Percentiles rank a stretch among this genome's conserved stretches.
Conservation (phyloP, 768 basidiomycete species). For the Xanthoconium purpureum region DNA sequence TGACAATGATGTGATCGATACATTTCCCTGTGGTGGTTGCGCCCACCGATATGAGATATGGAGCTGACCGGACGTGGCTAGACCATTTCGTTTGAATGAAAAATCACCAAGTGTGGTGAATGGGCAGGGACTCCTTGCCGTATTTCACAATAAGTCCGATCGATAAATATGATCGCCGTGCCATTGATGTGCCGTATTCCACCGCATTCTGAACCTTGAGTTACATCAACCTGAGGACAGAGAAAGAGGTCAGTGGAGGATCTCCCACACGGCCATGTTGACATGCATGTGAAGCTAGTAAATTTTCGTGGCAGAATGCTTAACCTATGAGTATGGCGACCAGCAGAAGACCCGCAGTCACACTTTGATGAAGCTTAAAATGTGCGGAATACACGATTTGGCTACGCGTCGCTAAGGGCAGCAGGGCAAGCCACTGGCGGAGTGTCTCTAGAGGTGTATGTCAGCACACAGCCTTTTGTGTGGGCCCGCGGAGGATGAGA, state of each 20-base stretch:
- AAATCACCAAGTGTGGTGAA: conserved; percentile 21
- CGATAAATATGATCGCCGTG: conserved; percentile 25
- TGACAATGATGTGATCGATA: conserved; percentile 5
- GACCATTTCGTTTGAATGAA: conserved; percentile 22
- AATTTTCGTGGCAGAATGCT: background rate
- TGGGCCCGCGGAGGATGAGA: conserved; percentile 24
- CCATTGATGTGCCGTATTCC: conserved; percentile 10
- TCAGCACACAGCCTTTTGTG: conserved; percentile 17
- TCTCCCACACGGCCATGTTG: background rate
- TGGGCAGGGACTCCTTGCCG: conserved; percentile 1
- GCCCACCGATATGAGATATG: conserved; percentile 16
- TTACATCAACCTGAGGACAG: conserved; percentile 10
- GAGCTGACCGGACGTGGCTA: conserved; percentile 5
- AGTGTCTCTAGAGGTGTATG: background rate
- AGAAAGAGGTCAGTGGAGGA: background rate
- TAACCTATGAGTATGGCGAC: background rate
- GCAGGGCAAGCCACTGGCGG: background rate
- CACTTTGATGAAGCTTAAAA: background rate
- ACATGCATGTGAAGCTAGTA: background rate
- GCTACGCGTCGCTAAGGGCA: background rate
- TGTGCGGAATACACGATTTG: background rate
- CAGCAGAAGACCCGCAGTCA: background rate
- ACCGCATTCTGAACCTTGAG: conserved; percentile 10
- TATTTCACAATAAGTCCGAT: conserved; percentile 18
- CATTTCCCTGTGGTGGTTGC: conserved; percentile 1